phyloP scores from a whole-genome alignment of 495 filamentous ascomycete species.

The Tuber brumale region DNA sequence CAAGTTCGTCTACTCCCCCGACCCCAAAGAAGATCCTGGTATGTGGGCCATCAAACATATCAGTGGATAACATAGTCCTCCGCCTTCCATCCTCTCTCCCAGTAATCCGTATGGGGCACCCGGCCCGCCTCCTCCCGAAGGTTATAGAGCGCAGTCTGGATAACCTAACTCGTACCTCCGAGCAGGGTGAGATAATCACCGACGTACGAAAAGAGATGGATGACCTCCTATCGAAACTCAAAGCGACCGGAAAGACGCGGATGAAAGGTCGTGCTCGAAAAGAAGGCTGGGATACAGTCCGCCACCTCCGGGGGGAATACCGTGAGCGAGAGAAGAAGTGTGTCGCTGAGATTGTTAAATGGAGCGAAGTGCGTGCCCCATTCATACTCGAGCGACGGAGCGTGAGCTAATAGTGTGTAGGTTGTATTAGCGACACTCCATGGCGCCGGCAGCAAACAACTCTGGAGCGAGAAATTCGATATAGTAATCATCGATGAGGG shows the following conservation, averaged over 20 bases:
- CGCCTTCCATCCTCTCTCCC: constrained; percentile 75
- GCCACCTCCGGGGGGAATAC: constrained; percentile 80
- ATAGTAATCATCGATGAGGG: constrained; percentile 94
- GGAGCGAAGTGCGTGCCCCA: constrained; percentile 51
- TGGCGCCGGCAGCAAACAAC: constrained; percentile 79
- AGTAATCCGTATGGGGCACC: constrained; percentile 85
- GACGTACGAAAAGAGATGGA: constrained; percentile 93
- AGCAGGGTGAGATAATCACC: constrained; percentile 81
- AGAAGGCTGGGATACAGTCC: constrained; percentile 77
- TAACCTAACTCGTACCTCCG: constrained; percentile 82
- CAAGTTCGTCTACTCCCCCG: constrained; percentile 20
- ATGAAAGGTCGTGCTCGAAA: constrained; percentile 66
- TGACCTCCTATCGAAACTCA: constrained; percentile 80
- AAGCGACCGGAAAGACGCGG: constrained; percentile 53
- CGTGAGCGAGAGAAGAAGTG: constrained; percentile 76
- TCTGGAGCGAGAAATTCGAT: constrained; percentile 76
- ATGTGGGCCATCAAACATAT: constrained; percentile 92
- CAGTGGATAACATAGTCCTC: constrained; percentile 98
- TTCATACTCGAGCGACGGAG: too few species aligned
- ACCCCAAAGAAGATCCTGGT: constrained; percentile 71
- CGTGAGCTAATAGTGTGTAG: not conserved
- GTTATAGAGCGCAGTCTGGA: constrained; percentile 87
- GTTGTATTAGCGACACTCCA: constrained; percentile 91
- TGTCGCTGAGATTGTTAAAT: constrained; percentile 63
- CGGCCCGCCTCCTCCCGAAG: constrained; percentile 80